Evolutionary conservation across 257 asterid genomes (phyloP), one percentile per base, ranked within the genome.

Genomic region (Lavandula angustifolia): DNA sequence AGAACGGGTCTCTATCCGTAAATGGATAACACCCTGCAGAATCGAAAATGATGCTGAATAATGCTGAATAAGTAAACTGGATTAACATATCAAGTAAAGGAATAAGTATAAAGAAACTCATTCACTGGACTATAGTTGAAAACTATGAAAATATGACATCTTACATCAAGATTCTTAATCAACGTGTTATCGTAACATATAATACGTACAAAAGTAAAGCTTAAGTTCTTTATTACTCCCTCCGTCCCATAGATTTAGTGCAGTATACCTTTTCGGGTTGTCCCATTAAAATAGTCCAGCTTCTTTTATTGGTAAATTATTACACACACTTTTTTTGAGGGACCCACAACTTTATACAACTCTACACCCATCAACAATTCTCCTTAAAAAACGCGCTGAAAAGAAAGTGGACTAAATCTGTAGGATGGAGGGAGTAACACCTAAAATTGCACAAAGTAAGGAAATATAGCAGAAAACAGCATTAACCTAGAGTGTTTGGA

Each of bases 1-100:
- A 85, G 71, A 94, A 90, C 60, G 97, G 97, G 74, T 94, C 99
- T 79, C 91, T 80, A 72, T 94, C 97, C 31, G 95, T 90, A 68
- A 82, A 94, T 7, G 99, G 99, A 80, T 94, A 90, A 75, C 99
- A 94, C 18, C 99, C 97, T 94, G 88, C 73, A 68, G 41, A 37
- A 55, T 42, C 29, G 38, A 65, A 70, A 48, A 71, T n/a, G n/a
- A n/a, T n/a, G n/a, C n/a, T 66, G 37, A 72, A 48, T 18, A 40
- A 17, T 31, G 9, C 48, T 44, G 41, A 51, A 13, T 69, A 31
- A 34, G 59, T 9, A 70, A 56, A 46, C 57, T 52, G 50, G 64
- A 55, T 16, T 62, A 42, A 62, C 22, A 54, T 41, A 71, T 34
- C 10, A 32, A 63, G 34, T 68, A 12, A 9, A 37, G 35, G 42